These are phyloP conservation scores for Cryptococcus hybrid DNA, from an alignment of 1,284 basidiomycete genomes.

Conservation along the genomic window DNA sequence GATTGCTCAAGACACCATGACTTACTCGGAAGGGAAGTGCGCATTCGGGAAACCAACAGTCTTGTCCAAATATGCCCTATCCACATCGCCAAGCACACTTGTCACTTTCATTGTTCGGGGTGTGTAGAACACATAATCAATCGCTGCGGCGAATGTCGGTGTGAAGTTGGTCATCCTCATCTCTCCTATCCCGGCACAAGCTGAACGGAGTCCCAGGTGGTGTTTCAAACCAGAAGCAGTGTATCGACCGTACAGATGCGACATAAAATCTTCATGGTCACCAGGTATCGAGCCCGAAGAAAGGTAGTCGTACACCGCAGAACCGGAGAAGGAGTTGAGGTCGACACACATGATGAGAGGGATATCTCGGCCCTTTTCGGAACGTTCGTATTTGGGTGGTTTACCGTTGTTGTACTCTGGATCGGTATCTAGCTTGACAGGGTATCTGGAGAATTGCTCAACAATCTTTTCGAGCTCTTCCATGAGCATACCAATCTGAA, in stretches of 20 bases:
- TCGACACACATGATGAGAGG: slow-evolving; percentile 91
- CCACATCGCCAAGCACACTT: slow-evolving; percentile 84
- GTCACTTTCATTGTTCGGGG: slow-evolving; percentile 75
- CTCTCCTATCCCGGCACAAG: slow-evolving; percentile 69
- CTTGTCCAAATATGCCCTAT: slow-evolving; percentile 80
- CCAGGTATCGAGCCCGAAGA: slow-evolving; percentile 67
- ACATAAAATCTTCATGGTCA: slow-evolving; percentile 90
- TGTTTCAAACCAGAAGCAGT: slow-evolving; percentile 87
- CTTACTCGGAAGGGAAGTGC: slow-evolving; percentile 93
- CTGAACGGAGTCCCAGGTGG: slow-evolving; percentile 74
- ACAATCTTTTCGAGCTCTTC: slow-evolving; percentile 92
- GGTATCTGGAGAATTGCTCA: slow-evolving; percentile 59
- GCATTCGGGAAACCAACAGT: slow-evolving; percentile 96
- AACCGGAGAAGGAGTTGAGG: slow-evolving; percentile 85
- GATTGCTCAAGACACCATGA: slow-evolving; percentile 57
- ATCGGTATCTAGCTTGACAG: slow-evolving; percentile 39
- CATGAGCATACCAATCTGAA: slow-evolving; percentile 87
- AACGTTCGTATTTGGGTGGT: slow-evolving; percentile 43
- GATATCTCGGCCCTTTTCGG: slow-evolving; percentile 62
- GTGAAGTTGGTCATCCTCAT: slow-evolving; percentile 87
- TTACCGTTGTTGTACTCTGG: slow-evolving; percentile 31
- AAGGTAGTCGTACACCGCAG: slow-evolving; percentile 92
- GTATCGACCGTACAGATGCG: slow-evolving; percentile 86
- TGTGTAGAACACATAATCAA: slow-evolving; percentile 96
- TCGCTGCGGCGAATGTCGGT: slow-evolving; percentile 74